Base-by-base conservation (phyloP, 306 rosid genomes). In the Oemleria cerasiformis region DNA sequence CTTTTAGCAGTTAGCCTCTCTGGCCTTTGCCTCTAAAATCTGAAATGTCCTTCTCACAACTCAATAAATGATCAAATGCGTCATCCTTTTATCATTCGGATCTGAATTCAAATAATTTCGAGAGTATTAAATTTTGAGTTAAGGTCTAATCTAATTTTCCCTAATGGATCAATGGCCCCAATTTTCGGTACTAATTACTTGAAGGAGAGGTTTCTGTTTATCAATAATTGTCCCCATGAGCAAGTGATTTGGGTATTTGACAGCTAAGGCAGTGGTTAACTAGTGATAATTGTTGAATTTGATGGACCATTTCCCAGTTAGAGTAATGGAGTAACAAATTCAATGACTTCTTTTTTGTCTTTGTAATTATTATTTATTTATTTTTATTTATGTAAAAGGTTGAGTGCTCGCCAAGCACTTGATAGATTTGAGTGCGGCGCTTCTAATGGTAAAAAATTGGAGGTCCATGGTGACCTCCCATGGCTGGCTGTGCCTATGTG, bases 41-140 rank as follows among this genome's bases (percentile, higher is more conserved):
- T 15, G 43, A 70, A 9, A 39, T 70, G 53, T 70, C 74, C 15
- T 70, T 41, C 65, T 70, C 64, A 14, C 8, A 70, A 21, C 8
- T 11, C 23, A 11, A 19, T 5, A 20, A 21, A 15, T 15, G 10
- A 63, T 19, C 48, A 40, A 39, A 63, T 40, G 5, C 3, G 36
- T 30, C 36, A 30, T 30, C 3, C 36, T 2, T 30, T 30, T 30
- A 30, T 1, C 3, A 30, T 30, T 30, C 36, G 3, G 36, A 30
- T 2, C 36, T 30, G 36, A 30, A 30, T 30, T 30, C 36, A 4
- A 30, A 30, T 25, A 25, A 25, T 30, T 30, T 30, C 3, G 36
- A 30, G 3, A 1, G 36, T 30, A 30, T 2, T 30, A 30, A 30
- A 4, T 30, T 30, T 30, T 30, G 36, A 4, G 3, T 30, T 30